phyloP scores from a whole-genome alignment of 352 stramenopile genomes.

The Phytophthora rubi region DNA sequence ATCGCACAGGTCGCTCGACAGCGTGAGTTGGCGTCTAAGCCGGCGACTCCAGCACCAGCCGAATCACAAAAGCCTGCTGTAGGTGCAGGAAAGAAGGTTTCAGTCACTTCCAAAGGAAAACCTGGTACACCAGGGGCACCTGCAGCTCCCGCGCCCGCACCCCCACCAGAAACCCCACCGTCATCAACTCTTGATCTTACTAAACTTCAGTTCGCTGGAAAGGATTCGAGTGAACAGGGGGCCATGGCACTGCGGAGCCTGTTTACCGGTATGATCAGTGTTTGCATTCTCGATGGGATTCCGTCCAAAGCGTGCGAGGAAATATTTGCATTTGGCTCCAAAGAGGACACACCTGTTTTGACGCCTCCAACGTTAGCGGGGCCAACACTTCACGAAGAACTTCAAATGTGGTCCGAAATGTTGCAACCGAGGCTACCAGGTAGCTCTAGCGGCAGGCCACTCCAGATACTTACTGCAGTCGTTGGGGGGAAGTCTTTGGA shows the following conservation, averaged over 20 bases:
- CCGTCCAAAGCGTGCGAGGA: constrained; percentile 21
- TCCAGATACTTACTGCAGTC: constrained; percentile 40
- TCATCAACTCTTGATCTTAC: constrained; percentile 8
- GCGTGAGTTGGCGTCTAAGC: constrained; percentile 21
- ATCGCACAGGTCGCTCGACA: constrained; percentile 15
- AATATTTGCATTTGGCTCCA: constrained; percentile 20
- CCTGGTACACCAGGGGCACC: constrained; percentile 11
- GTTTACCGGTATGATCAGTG: constrained; percentile 25
- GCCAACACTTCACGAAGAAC: constrained; percentile 27
- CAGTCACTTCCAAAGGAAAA: constrained; percentile 25
- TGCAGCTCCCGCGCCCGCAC: not conserved
- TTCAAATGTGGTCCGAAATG: constrained; percentile 38
- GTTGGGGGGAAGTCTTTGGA: constrained; percentile 62
- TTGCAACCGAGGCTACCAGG: constrained; percentile 31
- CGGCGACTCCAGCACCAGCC: constrained; percentile 7
- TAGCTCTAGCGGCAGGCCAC: not conserved
- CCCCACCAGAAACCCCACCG: not conserved
- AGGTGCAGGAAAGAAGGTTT: constrained; percentile 29
- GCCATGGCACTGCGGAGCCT: constrained; percentile 16
- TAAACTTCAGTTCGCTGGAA: constrained; percentile 1
- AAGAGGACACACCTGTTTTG: not conserved
- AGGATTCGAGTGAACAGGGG: constrained; percentile 22
- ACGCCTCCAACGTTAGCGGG: constrained; percentile 27
- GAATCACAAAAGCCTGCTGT: constrained; percentile 24
- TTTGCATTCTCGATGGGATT: constrained; percentile 40